These are phyloP conservation scores for Calonectria multiphialidica DNA, from an alignment of 2,329 filamentous ascomycete species.

Conservation along the genomic window DNA sequence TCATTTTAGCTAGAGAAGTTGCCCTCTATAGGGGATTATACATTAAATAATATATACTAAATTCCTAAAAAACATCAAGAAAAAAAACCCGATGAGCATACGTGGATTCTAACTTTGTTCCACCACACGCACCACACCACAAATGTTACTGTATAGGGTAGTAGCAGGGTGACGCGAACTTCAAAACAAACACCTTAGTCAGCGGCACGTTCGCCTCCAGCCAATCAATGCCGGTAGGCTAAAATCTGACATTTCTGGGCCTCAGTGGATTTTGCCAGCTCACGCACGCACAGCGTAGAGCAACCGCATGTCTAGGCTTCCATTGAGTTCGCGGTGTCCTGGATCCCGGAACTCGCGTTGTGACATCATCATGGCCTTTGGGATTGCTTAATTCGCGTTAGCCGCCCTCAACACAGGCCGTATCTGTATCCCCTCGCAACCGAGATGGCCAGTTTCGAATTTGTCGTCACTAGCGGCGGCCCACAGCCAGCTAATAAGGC, in stretches of 20 bases:
- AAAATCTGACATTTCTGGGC: neutral
- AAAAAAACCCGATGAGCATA: too few species aligned
- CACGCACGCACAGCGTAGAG: neutral
- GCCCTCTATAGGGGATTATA: too few species aligned
- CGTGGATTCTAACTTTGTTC: too few species aligned
- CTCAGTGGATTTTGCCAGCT: neutral
- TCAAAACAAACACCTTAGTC: neutral
- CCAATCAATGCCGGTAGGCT: too few species aligned
- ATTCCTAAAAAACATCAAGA: too few species aligned
- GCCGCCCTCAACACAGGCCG: too few species aligned
- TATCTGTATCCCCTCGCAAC: neutral
- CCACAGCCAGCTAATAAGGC: neutral
- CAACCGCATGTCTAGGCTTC: too few species aligned
- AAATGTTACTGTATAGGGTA: neutral
- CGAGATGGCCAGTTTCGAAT: neutral
- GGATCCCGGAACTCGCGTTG: too few species aligned
- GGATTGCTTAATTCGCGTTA: neutral
- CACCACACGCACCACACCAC: too few species aligned
- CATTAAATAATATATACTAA: too few species aligned
- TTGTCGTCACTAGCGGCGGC: neutral
- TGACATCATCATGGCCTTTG: neutral
- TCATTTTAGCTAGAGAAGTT: too few species aligned
- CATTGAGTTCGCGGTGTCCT: too few species aligned
- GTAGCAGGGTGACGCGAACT: neutral
- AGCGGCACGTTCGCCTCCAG: neutral